phyloP scores from a whole-genome alignment of 495 filamentous ascomycete genomes.

The Talaromyces liani region DNA sequence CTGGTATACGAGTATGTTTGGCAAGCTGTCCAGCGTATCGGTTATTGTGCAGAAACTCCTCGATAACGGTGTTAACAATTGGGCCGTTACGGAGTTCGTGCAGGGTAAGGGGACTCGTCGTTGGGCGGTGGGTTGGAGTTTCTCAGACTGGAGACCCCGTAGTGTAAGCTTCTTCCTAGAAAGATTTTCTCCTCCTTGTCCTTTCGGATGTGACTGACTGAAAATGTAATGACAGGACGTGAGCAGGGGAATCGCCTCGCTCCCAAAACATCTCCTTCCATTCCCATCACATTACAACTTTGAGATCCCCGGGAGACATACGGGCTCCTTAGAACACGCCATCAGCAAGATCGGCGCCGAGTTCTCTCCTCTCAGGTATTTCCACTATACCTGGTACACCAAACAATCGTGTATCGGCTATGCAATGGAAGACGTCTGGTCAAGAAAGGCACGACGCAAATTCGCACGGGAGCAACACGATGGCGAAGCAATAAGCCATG shows the following conservation, averaged over 20 bases:
- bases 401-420: constrained; percentile 44
- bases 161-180: constrained; percentile 28
- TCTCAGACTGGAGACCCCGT: constrained; percentile 56
- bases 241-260: constrained; percentile 46
- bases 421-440: constrained; percentile 65
- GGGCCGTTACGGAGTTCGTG: constrained; percentile 71
- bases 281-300: constrained; percentile 52
- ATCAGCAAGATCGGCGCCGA: constrained; percentile 29
- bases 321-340: constrained; percentile 19
- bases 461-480: constrained; percentile 22
- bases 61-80: constrained; percentile 60
- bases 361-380: constrained; percentile 31
- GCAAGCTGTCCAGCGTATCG: constrained; percentile 68
- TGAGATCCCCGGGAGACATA: constrained; percentile 14
- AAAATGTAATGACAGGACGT: constrained; percentile 27
- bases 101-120: constrained; percentile 74
- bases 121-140: constrained; percentile 90
- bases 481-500: neutral
- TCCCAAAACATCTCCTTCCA: constrained; percentile 54
- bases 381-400: constrained; percentile 45
- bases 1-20: constrained; percentile 93
- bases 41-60: constrained; percentile 54
- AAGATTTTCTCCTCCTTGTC: too few relatives aligned
- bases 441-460: constrained; percentile 53
- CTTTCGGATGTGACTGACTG: too few relatives aligned